Conservation (phyloP, 1,139 yeast species). For the Suhomyces bokatorum region DNA sequence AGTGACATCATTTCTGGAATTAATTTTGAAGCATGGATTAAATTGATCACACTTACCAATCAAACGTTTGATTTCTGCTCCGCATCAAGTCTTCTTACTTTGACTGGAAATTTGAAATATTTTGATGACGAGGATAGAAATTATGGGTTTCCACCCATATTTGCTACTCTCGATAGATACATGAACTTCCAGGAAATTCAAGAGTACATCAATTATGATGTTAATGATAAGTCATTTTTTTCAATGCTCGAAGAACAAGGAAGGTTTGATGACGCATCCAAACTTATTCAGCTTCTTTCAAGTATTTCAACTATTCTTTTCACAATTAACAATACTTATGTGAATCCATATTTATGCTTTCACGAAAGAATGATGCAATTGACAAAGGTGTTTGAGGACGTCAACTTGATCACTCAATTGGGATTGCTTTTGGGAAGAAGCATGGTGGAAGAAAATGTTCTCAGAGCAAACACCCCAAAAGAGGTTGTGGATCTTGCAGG, state of each 20-base stretch:
- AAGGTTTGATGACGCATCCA: conserved; percentile 24
- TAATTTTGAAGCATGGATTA: conserved; percentile 46
- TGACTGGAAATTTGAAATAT: conserved; percentile 53
- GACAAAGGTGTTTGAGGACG: conserved; percentile 41
- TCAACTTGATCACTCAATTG: conserved; percentile 31
- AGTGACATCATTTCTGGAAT: conserved; percentile 40
- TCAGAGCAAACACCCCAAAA: conserved; percentile 50
- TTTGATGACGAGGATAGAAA: conserved; percentile 58
- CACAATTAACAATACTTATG: conserved; percentile 53
- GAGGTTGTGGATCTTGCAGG: conserved; percentile 48
- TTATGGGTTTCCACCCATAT: conserved; percentile 44
- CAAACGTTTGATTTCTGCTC: conserved; percentile 62
- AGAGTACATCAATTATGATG: conserved; percentile 14
- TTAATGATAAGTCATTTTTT: conserved; percentile 25
- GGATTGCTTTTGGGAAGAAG: conserved; percentile 49
- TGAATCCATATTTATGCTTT: conserved; percentile 51
- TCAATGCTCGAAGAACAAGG: conserved; percentile 18
- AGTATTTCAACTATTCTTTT: conserved; percentile 42
- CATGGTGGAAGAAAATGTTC: conserved; percentile 55
- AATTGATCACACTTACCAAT: conserved; percentile 43
- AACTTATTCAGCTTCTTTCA: conserved; percentile 35
- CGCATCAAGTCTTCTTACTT: conserved; percentile 55
- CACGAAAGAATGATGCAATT: conserved; percentile 51
- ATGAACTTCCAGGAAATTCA: conserved; percentile 14
- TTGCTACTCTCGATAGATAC: conserved; percentile 12